Conservation (phyloP, 148 eudicot species). For the Fallopia convolvulus region DNA sequence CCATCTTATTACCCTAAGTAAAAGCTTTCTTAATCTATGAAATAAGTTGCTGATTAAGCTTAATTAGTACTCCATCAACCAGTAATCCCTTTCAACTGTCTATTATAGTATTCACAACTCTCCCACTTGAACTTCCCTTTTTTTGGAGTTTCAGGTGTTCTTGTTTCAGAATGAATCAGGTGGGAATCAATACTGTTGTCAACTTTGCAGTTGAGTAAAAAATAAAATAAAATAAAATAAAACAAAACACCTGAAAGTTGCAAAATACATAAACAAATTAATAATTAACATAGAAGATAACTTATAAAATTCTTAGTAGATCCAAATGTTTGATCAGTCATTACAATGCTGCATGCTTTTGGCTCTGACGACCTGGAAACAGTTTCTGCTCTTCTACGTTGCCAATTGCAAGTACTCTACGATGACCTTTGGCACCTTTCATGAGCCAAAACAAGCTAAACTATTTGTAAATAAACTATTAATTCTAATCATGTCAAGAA, state of each 20-base stretch:
- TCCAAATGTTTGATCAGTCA: background rate
- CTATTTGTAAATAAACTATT: background rate
- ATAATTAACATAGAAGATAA: background rate
- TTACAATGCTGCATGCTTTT: background rate
- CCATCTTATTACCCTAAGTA: too few relatives aligned
- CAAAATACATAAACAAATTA: background rate
- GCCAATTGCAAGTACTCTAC: background rate
- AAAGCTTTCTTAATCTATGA: too few relatives aligned
- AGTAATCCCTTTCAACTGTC: background rate
- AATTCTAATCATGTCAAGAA: background rate
- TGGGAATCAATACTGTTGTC: background rate
- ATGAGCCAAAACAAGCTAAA: background rate
- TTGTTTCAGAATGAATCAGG: background rate
- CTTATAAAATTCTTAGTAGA: background rate
- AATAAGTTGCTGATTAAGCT: background rate
- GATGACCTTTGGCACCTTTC: background rate
- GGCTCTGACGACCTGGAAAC: background rate
- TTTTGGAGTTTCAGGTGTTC: constrained; percentile 7
- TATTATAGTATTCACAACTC: background rate
- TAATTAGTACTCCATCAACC: background rate
- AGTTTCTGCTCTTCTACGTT: background rate
- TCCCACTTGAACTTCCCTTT: background rate
- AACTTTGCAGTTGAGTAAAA: background rate
- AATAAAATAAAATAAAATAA: background rate
- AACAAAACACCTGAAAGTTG: background rate